A percentile compares a stretch with the other conserved stretches of the same genome.
Evolutionary conservation across 139 green algal species (phyloP).

Genomic region (Diplosphaera chodatii): DNA sequence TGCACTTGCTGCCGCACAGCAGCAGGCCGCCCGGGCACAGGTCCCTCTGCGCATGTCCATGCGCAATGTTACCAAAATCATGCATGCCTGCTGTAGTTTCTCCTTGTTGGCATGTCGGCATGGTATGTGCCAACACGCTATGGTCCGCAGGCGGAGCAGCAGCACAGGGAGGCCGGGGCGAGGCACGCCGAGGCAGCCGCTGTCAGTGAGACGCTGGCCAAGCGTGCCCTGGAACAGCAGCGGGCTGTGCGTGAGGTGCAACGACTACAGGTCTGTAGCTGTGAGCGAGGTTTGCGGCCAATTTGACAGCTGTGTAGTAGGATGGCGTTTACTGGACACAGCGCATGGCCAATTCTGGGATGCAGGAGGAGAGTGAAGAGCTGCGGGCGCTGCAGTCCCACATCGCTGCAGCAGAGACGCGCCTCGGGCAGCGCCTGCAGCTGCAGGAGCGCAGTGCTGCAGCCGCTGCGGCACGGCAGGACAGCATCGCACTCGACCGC

Average conservation of each 20-base stretch:
- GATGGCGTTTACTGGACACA: no score
- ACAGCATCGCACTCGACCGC: not conserved
- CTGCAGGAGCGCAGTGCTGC: slow-evolving; percentile 10
- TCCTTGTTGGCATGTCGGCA: no score
- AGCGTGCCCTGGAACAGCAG: not conserved
- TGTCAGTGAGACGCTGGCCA: not conserved
- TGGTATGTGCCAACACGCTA: no score
- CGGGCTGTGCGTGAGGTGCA: not conserved
- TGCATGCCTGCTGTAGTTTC: no score
- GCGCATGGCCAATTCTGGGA: not conserved
- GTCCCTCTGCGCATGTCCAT: no score
- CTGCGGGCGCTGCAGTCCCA: slow-evolving; percentile 27
- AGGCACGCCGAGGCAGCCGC: not conserved
- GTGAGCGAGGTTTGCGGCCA: not conserved
- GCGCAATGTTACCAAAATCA: no score
- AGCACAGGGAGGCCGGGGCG: not conserved
- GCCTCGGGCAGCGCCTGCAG: slow-evolving; percentile 13
- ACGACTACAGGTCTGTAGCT: not conserved
- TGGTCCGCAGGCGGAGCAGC: not conserved
- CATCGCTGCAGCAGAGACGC: slow-evolving; percentile 16
- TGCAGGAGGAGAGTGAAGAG: slow-evolving; percentile 18
- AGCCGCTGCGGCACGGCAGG: not conserved
- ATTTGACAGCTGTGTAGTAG: no score
- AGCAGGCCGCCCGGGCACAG: not conserved
- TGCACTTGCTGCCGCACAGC: not conserved